Evolutionary conservation across 2,329 filamentous ascomycete genomes (phyloP), one percentile per base, ranked within the genome.

Genomic region (Fusarium odoratissimum): DNA sequence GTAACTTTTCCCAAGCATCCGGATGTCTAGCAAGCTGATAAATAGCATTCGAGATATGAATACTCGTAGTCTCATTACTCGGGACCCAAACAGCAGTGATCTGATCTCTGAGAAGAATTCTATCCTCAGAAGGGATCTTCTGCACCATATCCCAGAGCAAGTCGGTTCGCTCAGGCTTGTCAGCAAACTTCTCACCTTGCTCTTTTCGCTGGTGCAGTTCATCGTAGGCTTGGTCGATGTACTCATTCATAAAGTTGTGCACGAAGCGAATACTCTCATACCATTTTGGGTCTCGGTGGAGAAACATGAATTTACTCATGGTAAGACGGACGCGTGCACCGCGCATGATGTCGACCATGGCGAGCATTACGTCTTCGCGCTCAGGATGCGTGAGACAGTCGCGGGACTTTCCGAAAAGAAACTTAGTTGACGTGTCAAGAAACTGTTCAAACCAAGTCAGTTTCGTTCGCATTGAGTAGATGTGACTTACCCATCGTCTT

Each of bases 281-380:
- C 58, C 58, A 60, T 4, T 60, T 60, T 9, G 58, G 58, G 8
- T 60, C 58, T 9, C 46, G 19, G 5, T 60, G 58, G 8, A 60
- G 58, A 31, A 60, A 60, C 30, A 60, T 28, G 30, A 60, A 55
- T 5, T 60, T 60, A 5, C 58, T 44, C 58, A 60, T 60, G 6
- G 58, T 60, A 4, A 60, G 37, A 30, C 58, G 37, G 5, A 60
- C 58, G 9, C 58, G 58, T 9, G 58, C 58, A 4, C 58, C 58
- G 8, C 58, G 58, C 58, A 60, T 60, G 19, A 60, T 60, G 11
- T 60, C 58, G 1, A 60, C 58, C 58, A 60, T 60, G 14, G 58
- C 58, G 5, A 60, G 37, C 46, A 60, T 60, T 4, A 60, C 46
- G 13, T 60, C 58, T 35, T 60, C 58, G 0, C 58, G 58, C 1